These are phyloP conservation scores for Plicaturopsis crispa DNA, from an alignment of 768 basidiomycete species.

Conservation along the genomic window DNA sequence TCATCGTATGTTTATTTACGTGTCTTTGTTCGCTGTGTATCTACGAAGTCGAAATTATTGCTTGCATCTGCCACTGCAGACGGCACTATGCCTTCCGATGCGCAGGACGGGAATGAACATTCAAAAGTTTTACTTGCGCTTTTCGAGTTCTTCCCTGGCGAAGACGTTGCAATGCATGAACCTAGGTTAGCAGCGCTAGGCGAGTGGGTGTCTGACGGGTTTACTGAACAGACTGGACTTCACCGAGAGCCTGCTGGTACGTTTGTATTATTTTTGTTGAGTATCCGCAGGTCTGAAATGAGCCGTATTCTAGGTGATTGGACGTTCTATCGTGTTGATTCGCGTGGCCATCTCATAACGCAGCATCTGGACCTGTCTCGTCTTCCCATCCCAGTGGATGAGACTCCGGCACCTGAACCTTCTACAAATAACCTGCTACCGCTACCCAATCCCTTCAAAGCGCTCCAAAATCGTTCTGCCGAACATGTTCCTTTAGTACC, in stretches of 20 bases:
- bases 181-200: constrained; percentile 38
- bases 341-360: constrained; percentile 35
- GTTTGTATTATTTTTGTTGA: constrained; percentile 9
- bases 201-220: constrained; percentile 48
- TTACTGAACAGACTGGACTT: constrained; percentile 36
- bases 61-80: constrained; percentile 39
- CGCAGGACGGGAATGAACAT: constrained; percentile 23
- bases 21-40: neutral
- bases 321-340: constrained; percentile 24
- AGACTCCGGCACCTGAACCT: constrained; percentile 18
- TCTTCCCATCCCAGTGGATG: constrained; percentile 11
- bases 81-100: constrained; percentile 21
- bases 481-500: constrained; percentile 28
- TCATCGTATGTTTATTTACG: no score
- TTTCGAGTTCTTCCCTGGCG: constrained; percentile 26
- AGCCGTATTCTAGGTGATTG: no score
- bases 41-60: constrained; percentile 30
- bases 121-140: constrained; percentile 27
- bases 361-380: constrained; percentile 29
- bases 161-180: constrained; percentile 21
- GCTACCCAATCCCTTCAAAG: constrained; percentile 62
- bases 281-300: no score
- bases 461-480: constrained; percentile 37
- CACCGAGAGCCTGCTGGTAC: constrained; percentile 40
- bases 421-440: constrained; percentile 26